Evolutionary conservation across 2,329 filamentous ascomycete species (phyloP).

Genomic region (Sporothrix pallida): DNA sequence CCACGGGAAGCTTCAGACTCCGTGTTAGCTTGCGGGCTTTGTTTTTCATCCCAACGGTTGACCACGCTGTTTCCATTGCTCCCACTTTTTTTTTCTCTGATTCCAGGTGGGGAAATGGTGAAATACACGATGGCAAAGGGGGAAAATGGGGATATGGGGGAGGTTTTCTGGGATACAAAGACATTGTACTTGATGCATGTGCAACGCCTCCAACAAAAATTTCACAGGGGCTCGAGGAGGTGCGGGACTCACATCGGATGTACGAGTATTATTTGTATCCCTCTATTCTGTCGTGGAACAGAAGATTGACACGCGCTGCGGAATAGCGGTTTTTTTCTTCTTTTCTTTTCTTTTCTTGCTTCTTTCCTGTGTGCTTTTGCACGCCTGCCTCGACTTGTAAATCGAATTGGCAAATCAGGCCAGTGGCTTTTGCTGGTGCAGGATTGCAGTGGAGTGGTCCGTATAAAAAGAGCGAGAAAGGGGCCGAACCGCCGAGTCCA

Average conservation of each 20-base stretch:
- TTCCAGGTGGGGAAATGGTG: not conserved
- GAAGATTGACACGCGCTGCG: not conserved
- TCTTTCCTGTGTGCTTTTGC: not conserved
- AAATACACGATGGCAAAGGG: not conserved
- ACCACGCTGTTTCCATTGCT: not conserved
- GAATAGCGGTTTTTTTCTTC: not conserved
- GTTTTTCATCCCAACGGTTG: not conserved
- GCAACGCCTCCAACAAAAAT: not conserved
- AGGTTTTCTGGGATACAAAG: not conserved
- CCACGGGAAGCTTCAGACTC: constrained; percentile 5
- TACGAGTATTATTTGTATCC: not conserved
- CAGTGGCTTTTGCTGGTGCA: constrained; percentile 9
- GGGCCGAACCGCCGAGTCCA: constrained; percentile 31
- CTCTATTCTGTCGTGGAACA: not conserved
- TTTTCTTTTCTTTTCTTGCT: not conserved
- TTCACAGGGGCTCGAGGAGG: not conserved
- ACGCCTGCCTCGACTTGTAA: not conserved
- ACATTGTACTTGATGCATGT: not conserved
- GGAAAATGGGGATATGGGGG: not conserved
- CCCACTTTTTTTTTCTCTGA: not conserved
- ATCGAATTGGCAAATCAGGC: constrained; percentile 28
- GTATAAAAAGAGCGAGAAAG: constrained; percentile 34
- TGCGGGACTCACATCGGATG: constrained; percentile 16
- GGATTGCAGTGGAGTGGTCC: constrained; percentile 22
- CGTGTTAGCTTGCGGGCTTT: constrained; percentile 21